Base-by-base conservation (phyloP, 768 basidiomycete genomes). In the Trametes gibbosa region DNA sequence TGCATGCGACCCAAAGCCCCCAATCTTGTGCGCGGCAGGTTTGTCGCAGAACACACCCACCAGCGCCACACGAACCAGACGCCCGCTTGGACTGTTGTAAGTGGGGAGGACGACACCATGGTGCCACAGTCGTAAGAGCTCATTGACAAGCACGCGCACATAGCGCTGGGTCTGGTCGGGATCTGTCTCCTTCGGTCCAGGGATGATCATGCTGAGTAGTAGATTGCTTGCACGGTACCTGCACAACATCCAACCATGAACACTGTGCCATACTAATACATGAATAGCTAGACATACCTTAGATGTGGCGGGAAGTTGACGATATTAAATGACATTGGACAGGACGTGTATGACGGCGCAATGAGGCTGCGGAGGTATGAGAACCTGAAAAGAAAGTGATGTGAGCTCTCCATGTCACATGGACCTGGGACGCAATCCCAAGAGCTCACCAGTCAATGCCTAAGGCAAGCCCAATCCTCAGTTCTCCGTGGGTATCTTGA, bases 21-120 rank as follows among this genome's bases (percentile, higher is more conserved):
- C 68, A 0, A 74, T 23, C 49, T 76, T 77, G 51, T 73, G 72
- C 0, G 72, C 72, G 2, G 75, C 77, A 1, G 75, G 76, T 46
- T 76, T 74, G 50, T 76, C 72, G 42, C 76, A 78, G 6, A 72
- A 61, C 9, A 78, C 61, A 0, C 69, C 72, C 5, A 75, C 67
- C 0, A 76, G 61, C 1, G 71, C 66, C 3, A 76, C 66, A 0
- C 73, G 66, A 7, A 75, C 67, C 0, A 66, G 66, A 0, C 71
- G 68, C 0, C 74, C 73, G 4, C 68, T 35, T 8, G 60, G 50
- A 25, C 13, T 24, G 0, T 1, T 46, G 24, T 65, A 24, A 1
- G 61, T 62, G 5, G n/a, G 51, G 1, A 62, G 17, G 3, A 49
- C 23, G 0, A 54, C 29, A 2, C 61, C 61, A 12, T 54, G 14